phyloP scores from a whole-genome alignment of 2,329 filamentous ascomycete genomes.

The Sarocladium brachiariae region DNA sequence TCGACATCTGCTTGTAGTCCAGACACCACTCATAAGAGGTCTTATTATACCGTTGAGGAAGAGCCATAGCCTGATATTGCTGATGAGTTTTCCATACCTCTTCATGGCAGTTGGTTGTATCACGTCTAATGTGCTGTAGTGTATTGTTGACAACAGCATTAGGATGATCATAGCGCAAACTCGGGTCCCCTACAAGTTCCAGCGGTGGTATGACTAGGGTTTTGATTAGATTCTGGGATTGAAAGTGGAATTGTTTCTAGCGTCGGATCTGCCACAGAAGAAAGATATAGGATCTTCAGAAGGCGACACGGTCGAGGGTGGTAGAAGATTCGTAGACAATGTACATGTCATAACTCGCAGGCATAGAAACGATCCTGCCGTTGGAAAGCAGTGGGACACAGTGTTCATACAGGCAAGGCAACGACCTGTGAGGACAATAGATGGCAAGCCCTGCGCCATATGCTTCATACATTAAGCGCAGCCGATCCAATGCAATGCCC shows the following conservation, averaged over 20 bases:
- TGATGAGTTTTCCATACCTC: conserved; percentile 16
- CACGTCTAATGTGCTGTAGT: conserved; percentile 14
- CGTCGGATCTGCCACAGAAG: not conserved
- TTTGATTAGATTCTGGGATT: not conserved
- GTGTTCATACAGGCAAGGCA: conserved; percentile 17
- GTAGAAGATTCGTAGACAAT: too few species aligned
- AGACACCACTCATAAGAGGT: conserved; percentile 16
- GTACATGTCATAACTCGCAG: conserved; percentile 10
- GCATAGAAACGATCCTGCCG: conserved; percentile 14
- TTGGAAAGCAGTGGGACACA: conserved; percentile 12
- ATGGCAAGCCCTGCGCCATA: conserved; percentile 8
- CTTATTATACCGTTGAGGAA: conserved; percentile 15
- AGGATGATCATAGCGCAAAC: conserved; percentile 10
- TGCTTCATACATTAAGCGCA: conserved; percentile 14
- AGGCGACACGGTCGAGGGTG: not conserved
- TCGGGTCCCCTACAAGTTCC: not conserved
- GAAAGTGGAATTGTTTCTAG: not conserved
- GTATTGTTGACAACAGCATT: conserved; percentile 17
- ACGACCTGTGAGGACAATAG: conserved; percentile 17
- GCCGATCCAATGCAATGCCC: conserved; percentile 16
- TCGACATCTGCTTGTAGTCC: conserved; percentile 14
- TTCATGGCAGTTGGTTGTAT: conserved; percentile 14
- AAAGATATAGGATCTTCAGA: not conserved
- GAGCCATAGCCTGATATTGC: conserved; percentile 16
- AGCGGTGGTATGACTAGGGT: not conserved